Conservation (phyloP, 768 basidiomycete genomes). For the Tylopilus sp. region DNA sequence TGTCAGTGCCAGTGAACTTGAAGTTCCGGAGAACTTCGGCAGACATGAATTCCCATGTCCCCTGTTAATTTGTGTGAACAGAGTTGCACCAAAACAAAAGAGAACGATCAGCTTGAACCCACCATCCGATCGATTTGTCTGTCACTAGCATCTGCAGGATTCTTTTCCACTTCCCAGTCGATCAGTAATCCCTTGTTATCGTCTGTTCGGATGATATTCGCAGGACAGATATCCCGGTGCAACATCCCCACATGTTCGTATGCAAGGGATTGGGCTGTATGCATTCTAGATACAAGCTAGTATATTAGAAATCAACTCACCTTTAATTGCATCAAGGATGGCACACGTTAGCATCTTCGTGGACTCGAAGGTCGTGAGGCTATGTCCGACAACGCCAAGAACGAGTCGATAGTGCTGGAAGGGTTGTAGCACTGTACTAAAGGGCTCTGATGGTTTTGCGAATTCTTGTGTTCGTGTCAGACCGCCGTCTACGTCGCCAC, state of each 20-base stretch:
- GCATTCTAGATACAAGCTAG: not conserved
- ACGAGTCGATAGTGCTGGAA: constrained; percentile 1
- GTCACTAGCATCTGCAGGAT: not conserved
- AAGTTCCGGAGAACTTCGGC: constrained; percentile 14
- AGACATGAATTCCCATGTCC: constrained; percentile 11
- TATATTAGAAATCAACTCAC: not conserved
- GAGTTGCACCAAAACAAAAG: no score
- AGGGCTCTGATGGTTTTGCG: no score
- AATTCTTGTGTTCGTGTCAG: not conserved
- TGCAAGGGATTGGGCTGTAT: constrained; percentile 21
- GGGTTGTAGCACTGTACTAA: no score
- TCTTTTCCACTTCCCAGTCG: constrained; percentile 26
- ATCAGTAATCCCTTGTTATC: constrained; percentile 18
- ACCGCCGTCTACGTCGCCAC: not conserved
- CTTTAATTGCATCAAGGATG: not conserved
- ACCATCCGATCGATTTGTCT: not conserved
- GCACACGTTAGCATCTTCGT: not conserved
- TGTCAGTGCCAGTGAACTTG: no score
- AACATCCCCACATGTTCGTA: constrained; percentile 11
- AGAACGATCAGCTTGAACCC: no score
- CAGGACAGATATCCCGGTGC: constrained; percentile 28
- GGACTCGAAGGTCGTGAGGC: not conserved
- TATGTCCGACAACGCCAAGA: not conserved
- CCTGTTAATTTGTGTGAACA: not conserved
- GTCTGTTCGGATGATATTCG: constrained; percentile 22